phyloP scores from a whole-genome alignment of 768 basidiomycete genomes.

The Leccinum disarticulatum region DNA sequence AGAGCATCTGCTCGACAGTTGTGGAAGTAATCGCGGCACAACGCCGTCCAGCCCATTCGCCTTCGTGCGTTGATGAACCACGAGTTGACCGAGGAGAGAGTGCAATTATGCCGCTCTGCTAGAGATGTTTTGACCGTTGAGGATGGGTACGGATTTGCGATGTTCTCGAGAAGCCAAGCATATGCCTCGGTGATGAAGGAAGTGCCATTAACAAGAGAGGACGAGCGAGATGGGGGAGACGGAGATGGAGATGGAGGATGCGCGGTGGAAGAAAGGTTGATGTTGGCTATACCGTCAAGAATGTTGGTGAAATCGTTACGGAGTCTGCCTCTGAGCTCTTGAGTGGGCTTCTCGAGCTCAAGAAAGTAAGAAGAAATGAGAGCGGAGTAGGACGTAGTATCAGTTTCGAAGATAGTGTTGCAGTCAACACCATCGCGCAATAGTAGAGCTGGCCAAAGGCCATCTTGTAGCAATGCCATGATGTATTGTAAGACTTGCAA shows the following conservation, averaged over 20 bases:
- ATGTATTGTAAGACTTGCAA: not conserved
- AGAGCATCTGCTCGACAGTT: constrained; percentile 22
- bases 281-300: not conserved
- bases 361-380: not conserved
- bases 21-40: constrained; percentile 31
- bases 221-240: too few relatives aligned
- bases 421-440: not conserved
- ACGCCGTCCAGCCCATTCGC: constrained; percentile 50
- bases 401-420: too few relatives aligned
- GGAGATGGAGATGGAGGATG: not conserved
- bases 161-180: constrained; percentile 44
- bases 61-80: constrained; percentile 50
- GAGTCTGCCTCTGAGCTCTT: not conserved
- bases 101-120: constrained; percentile 18
- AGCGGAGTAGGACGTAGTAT: not conserved
- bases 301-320: not conserved
- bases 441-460: not conserved
- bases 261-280: not conserved
- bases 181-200: constrained; percentile 27
- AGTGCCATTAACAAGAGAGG: too few relatives aligned
- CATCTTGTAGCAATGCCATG: not conserved
- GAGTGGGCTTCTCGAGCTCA: not conserved
- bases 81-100: constrained; percentile 34
- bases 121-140: constrained; percentile 28
- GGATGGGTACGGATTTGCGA: constrained; percentile 53